A percentile compares a stretch with the other conserved stretches of the same genome.
Conservation (phyloP, 108 stramenopile genomes). For the Skeletonema potamos region DNA sequence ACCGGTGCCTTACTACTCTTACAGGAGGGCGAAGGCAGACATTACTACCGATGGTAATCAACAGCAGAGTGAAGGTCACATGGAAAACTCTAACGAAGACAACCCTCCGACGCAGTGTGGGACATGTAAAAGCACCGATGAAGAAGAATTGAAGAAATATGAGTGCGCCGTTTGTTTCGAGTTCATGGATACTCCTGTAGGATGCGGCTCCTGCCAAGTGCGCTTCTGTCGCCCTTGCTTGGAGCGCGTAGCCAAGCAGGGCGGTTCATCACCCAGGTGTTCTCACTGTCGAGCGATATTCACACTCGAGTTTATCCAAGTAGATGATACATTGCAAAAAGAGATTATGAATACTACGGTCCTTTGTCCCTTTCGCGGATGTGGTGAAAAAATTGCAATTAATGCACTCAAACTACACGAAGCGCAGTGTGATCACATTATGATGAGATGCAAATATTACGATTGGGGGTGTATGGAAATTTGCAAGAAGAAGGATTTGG, state of each 20-base stretch:
- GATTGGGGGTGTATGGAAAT: conserved; percentile 51
- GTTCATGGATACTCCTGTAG: conserved; percentile 40
- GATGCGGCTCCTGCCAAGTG: conserved; percentile 43
- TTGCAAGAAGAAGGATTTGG: conserved; percentile 19
- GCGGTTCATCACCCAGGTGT: conserved; percentile 12
- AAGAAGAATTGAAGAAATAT: conserved; percentile 15
- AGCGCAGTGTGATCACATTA: conserved; percentile 13
- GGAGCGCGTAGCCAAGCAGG: conserved; percentile 12
- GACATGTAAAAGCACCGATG: not conserved
- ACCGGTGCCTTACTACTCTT: not conserved
- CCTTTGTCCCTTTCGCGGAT: conserved; percentile 34
- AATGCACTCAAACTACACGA: conserved; percentile 21
- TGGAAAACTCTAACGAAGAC: not conserved
- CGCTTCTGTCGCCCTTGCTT: conserved; percentile 42
- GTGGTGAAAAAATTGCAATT: conserved; percentile 8
- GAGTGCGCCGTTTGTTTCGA: conserved; percentile 51
- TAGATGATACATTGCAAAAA: conserved; percentile 6
- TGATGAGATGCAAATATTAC: conserved; percentile 25
- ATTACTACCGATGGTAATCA: not conserved
- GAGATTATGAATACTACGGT: conserved; percentile 23
- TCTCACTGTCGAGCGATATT: conserved; percentile 37
- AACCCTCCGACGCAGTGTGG: too few relatives aligned
- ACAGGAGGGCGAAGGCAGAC: not conserved
- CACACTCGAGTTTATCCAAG: not conserved
- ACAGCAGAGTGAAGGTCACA: too few relatives aligned